Evolutionary conservation across 1,284 basidiomycete species (phyloP).

Genomic region (Fomitiporia mediterranea): DNA sequence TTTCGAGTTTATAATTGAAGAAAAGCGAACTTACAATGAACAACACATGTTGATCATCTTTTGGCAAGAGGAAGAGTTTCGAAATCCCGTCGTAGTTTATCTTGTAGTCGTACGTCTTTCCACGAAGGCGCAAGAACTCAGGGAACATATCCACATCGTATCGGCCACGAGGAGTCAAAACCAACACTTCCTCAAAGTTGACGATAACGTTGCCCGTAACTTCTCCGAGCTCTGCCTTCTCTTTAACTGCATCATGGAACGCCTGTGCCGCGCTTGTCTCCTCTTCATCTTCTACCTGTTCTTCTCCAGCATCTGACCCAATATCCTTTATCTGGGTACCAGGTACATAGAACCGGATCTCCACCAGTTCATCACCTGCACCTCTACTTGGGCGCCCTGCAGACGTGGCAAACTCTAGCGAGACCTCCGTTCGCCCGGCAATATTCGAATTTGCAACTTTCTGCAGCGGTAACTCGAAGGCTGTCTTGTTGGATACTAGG

Average conservation of each 20-base stretch:
- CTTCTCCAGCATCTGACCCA: slow-evolving; percentile 60
- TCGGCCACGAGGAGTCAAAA: slow-evolving; percentile 92
- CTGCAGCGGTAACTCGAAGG: slow-evolving; percentile 88
- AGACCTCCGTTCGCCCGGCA: slow-evolving; percentile 94
- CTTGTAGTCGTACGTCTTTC: slow-evolving; percentile 99
- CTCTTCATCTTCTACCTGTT: slow-evolving; percentile 59
- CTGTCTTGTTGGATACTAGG: slow-evolving; percentile 83
- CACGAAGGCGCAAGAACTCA: slow-evolving; percentile 89
- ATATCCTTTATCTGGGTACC: slow-evolving; percentile 69
- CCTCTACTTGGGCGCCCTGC: slow-evolving; percentile 41
- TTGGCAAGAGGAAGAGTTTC: slow-evolving; percentile 89
- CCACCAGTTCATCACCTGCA: slow-evolving; percentile 84
- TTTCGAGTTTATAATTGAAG: background rate
- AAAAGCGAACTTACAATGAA: slow-evolving; percentile 68
- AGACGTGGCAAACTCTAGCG: slow-evolving; percentile 82
- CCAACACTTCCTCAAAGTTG: slow-evolving; percentile 95
- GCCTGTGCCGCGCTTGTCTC: slow-evolving; percentile 90
- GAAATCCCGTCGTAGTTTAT: slow-evolving; percentile 90
- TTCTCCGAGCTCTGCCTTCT: slow-evolving; percentile 93
- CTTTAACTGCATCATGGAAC: slow-evolving; percentile 96
- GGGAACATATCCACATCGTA: slow-evolving; percentile 99
- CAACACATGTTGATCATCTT: slow-evolving; percentile 94
- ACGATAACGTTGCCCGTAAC: slow-evolving; percentile 91
- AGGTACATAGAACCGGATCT: slow-evolving; percentile 96
- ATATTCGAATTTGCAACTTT: slow-evolving; percentile 97